Evolutionary conservation across 2,329 filamentous ascomycete genomes (phyloP), one percentile per base, ranked within the genome.

Genomic region (Fusarium redolens): DNA sequence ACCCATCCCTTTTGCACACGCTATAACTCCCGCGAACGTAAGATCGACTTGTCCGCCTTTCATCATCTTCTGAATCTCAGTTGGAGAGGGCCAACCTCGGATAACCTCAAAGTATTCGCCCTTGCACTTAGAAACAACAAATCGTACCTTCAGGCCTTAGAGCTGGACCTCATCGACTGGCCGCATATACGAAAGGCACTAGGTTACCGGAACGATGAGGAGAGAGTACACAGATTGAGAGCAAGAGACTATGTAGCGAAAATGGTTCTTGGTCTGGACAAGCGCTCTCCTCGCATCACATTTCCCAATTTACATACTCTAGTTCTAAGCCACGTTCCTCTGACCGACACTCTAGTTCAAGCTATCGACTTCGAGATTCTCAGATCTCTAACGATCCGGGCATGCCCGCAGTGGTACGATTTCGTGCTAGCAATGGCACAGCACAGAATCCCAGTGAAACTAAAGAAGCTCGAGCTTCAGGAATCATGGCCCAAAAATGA

Each of bases 281-380:
- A 5, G 2, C 38, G 11, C 5, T 44, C 30, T 20, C 30, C 54
- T 2, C 4, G 4, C 4, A 17, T 56, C 28, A 14, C 4, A 9
- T 45, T 45, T 4, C 38, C 54, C 6, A 45, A 56, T 10, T 6
- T 56, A 5, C 28, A 56, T 15, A 56, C 38, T 2, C 28, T 45
- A 1, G 8, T 45, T 4, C 38, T 56, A 4, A 35, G 15, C 1
- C 38, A 35, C 7, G 38, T 56, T 9, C 54, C 54, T n/a, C n/a
- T 56, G 7, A 45, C 9, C 8, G 4, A n/a, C 5, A 6, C 8
- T 0, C n/a, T 56, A 2, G n/a, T 18, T 6, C 17, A 33, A 4
- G 13, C 52, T 9, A 4, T 56, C 0, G 5, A 44, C 28, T 43
- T 41, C 4, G 30, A 56, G 8, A 9, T n/a, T 9, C 52, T 56